phyloP scores from a whole-genome alignment of 2,329 filamentous ascomycete genomes.

The Arthroderma sp. region DNA sequence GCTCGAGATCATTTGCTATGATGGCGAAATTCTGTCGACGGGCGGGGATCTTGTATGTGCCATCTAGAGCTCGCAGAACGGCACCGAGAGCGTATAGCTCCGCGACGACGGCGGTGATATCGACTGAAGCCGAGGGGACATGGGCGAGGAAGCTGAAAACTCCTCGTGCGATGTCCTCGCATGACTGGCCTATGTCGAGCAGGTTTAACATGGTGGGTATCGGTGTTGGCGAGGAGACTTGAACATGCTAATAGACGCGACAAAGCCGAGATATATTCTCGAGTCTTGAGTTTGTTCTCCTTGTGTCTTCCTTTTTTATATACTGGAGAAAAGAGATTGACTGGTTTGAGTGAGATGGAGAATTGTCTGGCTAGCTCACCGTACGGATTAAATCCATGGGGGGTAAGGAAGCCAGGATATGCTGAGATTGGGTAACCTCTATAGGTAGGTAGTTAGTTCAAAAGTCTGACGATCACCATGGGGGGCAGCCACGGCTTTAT shows the following conservation, averaged over 20 bases:
- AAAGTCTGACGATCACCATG: neutral
- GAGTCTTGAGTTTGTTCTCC: neutral
- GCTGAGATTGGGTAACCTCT: too few relatives aligned
- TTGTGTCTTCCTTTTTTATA: too few relatives aligned
- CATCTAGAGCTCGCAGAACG: slow-evolving; percentile 38
- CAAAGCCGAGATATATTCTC: neutral
- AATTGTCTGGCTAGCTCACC: too few relatives aligned
- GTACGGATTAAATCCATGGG: too few relatives aligned
- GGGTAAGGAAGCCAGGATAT: too few relatives aligned
- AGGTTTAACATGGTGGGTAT: slow-evolving; percentile 26
- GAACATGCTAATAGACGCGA: neutral
- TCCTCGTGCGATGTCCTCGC: slow-evolving; percentile 42
- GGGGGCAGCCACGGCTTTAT: neutral
- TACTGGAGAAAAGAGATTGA: too few relatives aligned
- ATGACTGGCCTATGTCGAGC: slow-evolving; percentile 35
- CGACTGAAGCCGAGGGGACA: slow-evolving; percentile 36
- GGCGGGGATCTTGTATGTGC: slow-evolving; percentile 28
- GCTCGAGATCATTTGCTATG: slow-evolving; percentile 38
- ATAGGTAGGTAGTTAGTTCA: too few relatives aligned
- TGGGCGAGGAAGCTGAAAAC: slow-evolving; percentile 40
- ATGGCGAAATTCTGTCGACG: slow-evolving; percentile 29
- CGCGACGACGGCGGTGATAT: slow-evolving; percentile 43
- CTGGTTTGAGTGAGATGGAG: too few relatives aligned
- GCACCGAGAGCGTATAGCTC: slow-evolving; percentile 45
- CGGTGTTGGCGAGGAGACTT: neutral